Evolutionary conservation across 202 grass and related monocot genomes (phyloP).

Genomic region (Carex arenaria): DNA sequence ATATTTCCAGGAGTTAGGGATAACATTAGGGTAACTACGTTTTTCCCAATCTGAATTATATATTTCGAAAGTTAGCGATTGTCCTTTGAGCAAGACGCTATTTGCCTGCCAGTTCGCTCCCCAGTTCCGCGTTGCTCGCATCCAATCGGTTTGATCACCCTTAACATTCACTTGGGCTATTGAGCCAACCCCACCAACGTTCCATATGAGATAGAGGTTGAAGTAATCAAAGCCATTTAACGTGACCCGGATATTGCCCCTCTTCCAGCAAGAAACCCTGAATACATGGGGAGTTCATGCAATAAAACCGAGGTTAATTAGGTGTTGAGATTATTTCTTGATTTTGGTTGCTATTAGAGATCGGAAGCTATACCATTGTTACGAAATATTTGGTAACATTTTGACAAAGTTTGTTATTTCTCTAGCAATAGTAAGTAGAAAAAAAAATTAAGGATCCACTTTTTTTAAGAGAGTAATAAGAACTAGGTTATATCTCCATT

Average conservation of each 20-base stretch:
- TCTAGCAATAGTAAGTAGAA: background rate
- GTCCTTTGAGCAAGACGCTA: conserved; percentile 25
- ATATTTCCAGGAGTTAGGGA: conserved; percentile 48
- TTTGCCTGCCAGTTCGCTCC: conserved; percentile 69
- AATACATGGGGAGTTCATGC: background rate
- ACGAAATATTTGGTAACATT: background rate
- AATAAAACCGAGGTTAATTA: background rate
- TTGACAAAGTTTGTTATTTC: background rate
- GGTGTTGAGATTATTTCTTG: background rate
- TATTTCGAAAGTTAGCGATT: conserved; percentile 47
- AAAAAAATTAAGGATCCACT: background rate
- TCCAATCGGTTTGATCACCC: conserved; percentile 38
- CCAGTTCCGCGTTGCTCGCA: conserved; percentile 58
- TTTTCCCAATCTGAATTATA: conserved; percentile 37
- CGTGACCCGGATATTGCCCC: conserved; percentile 49
- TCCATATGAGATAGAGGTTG: conserved; percentile 63
- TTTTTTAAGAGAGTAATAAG: background rate
- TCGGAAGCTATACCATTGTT: background rate
- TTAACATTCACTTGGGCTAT: conserved; percentile 33
- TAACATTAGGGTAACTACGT: conserved; percentile 30
- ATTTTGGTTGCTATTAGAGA: background rate
- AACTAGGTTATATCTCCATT: background rate
- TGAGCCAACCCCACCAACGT: conserved; percentile 56
- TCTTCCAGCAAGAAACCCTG: conserved; percentile 48
- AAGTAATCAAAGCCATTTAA: conserved; percentile 53